Percentiles rank a stretch among this genome's conserved stretches.
These are phyloP conservation scores for Leishmania martiniquensis DNA, from an alignment of 208 protist species.

Conservation along the genomic window DNA sequence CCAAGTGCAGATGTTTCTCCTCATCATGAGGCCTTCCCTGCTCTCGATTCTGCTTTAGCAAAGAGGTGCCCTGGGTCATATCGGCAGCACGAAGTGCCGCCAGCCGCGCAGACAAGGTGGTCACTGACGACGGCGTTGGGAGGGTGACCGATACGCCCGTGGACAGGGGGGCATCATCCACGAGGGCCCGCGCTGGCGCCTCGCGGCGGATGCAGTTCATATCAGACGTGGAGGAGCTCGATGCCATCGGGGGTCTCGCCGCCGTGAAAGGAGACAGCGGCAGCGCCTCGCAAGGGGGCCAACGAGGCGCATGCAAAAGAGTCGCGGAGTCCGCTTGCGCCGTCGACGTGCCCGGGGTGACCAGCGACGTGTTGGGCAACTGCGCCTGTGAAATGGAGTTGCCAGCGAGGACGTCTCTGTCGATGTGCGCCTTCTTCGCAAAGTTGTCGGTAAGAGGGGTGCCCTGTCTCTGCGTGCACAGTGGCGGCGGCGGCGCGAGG, in stretches of 20 bases:
- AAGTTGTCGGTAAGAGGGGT: background rate
- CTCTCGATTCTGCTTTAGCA: background rate
- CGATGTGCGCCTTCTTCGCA: background rate
- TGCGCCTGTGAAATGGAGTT: background rate
- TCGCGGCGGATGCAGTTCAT: background rate
- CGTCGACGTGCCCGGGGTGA: background rate
- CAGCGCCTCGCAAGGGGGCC: background rate
- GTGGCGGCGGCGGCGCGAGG: background rate
- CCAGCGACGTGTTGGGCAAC: background rate
- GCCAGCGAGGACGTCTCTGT: constrained; percentile 12
- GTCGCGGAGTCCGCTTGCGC: too few relatives aligned
- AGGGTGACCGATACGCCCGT: background rate
- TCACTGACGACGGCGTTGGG: constrained; percentile 7
- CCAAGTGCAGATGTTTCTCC: background rate
- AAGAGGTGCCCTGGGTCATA: constrained; percentile 1
- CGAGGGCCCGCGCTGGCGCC: background rate
- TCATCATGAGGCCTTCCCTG: background rate
- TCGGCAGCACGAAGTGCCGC: constrained; percentile 28
- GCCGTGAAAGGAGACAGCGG: background rate
- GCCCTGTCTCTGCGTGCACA: background rate
- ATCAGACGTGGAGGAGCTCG: background rate
- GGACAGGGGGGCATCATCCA: background rate
- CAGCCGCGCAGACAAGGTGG: constrained; percentile 25
- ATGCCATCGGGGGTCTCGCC: background rate
- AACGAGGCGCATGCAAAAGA: background rate